Evolutionary conservation across 495 filamentous ascomycete species (phyloP).

Genomic region (Penicillium tannophilum): DNA sequence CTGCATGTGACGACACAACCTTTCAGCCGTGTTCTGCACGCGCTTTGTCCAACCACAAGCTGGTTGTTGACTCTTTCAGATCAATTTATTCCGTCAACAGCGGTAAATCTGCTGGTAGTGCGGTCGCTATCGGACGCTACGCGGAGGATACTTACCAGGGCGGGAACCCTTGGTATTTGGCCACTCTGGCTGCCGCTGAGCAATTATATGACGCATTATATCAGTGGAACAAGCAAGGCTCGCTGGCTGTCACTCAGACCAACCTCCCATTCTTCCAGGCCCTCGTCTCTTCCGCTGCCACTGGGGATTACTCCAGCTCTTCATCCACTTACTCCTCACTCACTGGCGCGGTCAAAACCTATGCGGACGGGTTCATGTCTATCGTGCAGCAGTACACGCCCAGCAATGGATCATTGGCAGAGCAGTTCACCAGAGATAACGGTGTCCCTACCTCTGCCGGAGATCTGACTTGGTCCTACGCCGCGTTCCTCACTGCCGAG

Average conservation of each 20-base stretch:
- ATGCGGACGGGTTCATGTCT: slow-evolving; percentile 52
- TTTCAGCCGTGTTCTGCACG: slow-evolving; percentile 54
- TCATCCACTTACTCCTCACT: slow-evolving; percentile 43
- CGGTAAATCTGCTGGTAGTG: slow-evolving; percentile 43
- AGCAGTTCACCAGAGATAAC: slow-evolving; percentile 59
- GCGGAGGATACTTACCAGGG: slow-evolving; percentile 68
- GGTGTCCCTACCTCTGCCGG: slow-evolving; percentile 56
- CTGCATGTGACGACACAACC: slow-evolving; percentile 49
- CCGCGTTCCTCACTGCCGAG: slow-evolving; percentile 18
- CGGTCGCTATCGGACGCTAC: slow-evolving; percentile 69
- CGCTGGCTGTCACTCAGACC: slow-evolving; percentile 43
- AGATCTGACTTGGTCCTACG: slow-evolving; percentile 65
- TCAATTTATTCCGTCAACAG: slow-evolving; percentile 45
- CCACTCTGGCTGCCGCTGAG: slow-evolving; percentile 43
- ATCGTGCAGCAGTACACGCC: slow-evolving; percentile 52
- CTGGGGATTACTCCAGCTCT: slow-evolving; percentile 38
- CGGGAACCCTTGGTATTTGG: slow-evolving; percentile 59
- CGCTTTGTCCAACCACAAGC: slow-evolving; percentile 53
- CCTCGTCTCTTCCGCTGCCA: slow-evolving; percentile 36
- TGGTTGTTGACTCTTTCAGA: slow-evolving; percentile 54
- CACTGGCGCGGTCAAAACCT: slow-evolving; percentile 45
- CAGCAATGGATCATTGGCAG: slow-evolving; percentile 56
- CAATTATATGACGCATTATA: slow-evolving; percentile 45
- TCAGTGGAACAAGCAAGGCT: slow-evolving; percentile 52
- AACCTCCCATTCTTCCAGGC: slow-evolving; percentile 47